These are phyloP conservation scores for Nemania sp. DNA, from an alignment of 2,329 filamentous ascomycete species.

Conservation along the genomic window DNA sequence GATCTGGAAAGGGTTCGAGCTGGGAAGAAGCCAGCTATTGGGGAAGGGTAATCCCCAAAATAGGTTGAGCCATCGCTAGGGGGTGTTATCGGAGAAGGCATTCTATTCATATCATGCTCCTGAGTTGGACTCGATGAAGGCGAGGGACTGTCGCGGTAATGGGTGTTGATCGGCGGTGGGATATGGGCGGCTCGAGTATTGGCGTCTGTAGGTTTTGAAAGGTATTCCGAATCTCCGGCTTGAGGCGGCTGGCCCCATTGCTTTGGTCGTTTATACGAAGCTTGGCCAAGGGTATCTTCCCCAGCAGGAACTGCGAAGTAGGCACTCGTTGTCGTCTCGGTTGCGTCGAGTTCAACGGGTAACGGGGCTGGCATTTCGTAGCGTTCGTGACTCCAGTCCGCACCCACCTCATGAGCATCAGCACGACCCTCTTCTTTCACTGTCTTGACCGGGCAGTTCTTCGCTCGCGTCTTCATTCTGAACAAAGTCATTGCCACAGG, in stretches of 20 bases:
- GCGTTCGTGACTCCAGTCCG: slow-evolving; percentile 61
- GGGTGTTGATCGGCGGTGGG: slow-evolving; percentile 38
- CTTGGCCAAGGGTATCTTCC: slow-evolving; percentile 56
- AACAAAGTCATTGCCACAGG: slow-evolving; percentile 48
- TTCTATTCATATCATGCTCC: slow-evolving; percentile 55
- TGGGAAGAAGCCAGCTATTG: slow-evolving; percentile 55
- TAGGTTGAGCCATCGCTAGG: slow-evolving; percentile 58
- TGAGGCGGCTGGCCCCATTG: slow-evolving; percentile 65
- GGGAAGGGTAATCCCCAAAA: slow-evolving; percentile 57
- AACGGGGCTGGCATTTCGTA: slow-evolving; percentile 64
- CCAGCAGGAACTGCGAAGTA: slow-evolving; percentile 58
- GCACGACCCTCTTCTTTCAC: slow-evolving; percentile 36
- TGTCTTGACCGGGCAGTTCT: slow-evolving; percentile 45
- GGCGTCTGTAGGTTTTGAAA: slow-evolving; percentile 45
- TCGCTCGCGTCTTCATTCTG: slow-evolving; percentile 60
- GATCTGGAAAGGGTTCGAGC: slow-evolving; percentile 47
- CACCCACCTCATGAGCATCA: slow-evolving; percentile 56
- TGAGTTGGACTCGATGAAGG: slow-evolving; percentile 52
- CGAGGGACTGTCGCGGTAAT: slow-evolving; percentile 52
- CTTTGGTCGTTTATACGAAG: slow-evolving; percentile 63
- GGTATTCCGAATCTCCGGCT: slow-evolving; percentile 63
- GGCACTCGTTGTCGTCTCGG: slow-evolving; percentile 54
- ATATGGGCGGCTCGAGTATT: slow-evolving; percentile 15
- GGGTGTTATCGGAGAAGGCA: slow-evolving; percentile 62
- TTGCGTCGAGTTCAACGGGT: slow-evolving; percentile 64